Percentiles rank a stretch among this genome's conserved stretches.
Evolutionary conservation across 2,329 filamentous ascomycete species (phyloP).

Genomic region (Lachnellula hyalina): DNA sequence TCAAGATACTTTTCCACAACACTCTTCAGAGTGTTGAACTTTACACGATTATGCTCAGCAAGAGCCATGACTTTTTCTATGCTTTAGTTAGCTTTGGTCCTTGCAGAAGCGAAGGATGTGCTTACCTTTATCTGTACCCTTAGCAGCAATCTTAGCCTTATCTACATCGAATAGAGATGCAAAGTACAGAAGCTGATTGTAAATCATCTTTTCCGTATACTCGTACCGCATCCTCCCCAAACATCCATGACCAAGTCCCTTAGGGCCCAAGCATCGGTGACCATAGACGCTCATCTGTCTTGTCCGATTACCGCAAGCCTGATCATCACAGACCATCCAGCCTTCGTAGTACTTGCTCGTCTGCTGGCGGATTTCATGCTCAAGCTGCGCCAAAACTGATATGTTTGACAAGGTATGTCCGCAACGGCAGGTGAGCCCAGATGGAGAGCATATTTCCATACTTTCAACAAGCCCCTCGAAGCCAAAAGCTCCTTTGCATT

Average conservation of each 20-base stretch:
- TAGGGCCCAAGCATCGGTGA: constrained; percentile 79
- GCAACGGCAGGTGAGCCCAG: constrained; percentile 68
- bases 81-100: constrained; percentile 20
- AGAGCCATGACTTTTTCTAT: constrained; percentile 54
- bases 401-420: constrained; percentile 67
- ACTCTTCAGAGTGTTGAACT: constrained; percentile 70
- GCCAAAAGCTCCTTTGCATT: constrained; percentile 64
- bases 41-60: constrained; percentile 73
- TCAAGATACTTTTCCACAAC: constrained; percentile 80
- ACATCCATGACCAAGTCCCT: constrained; percentile 79
- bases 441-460: constrained; percentile 57
- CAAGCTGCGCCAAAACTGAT: constrained; percentile 78
- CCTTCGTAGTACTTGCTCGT: constrained; percentile 86
- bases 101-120: not conserved
- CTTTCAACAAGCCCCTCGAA: constrained; percentile 71
- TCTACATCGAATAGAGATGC: constrained; percentile 84
- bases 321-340: constrained; percentile 86
- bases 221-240: constrained; percentile 84
- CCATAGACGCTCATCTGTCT: constrained; percentile 93
- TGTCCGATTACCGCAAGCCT: constrained; percentile 79
- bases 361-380: constrained; percentile 72
- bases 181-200: constrained; percentile 92
- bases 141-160: constrained; percentile 56
- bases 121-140: constrained; percentile 41
- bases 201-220: constrained; percentile 81